These are phyloP conservation scores for Tolypocladium pustulatum DNA, from an alignment of 2,329 filamentous ascomycete genomes.

Conservation along the genomic window DNA sequence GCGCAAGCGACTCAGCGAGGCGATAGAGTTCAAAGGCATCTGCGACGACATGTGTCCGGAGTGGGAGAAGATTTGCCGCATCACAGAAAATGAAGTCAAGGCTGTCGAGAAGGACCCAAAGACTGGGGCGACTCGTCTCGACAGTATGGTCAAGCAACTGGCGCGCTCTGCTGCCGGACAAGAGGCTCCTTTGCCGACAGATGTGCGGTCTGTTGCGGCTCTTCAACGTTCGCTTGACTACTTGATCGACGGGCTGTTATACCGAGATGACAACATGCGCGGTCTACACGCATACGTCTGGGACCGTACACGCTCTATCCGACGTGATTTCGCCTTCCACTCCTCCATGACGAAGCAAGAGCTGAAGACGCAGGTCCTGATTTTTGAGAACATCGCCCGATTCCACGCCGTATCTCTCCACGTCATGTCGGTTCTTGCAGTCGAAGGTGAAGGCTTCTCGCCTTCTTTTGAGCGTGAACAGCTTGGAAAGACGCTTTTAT, in stretches of 20 bases:
- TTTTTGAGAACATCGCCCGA: constrained; percentile 54
- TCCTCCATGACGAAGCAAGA: constrained; percentile 48
- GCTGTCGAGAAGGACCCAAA: constrained; percentile 39
- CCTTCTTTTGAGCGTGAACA: constrained; percentile 60
- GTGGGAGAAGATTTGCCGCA: constrained; percentile 53
- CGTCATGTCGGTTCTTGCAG: constrained; percentile 46
- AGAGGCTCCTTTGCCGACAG: constrained; percentile 56
- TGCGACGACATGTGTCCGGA: constrained; percentile 62
- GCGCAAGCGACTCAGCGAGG: constrained; percentile 50
- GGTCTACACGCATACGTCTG: constrained; percentile 53
- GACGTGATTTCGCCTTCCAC: constrained; percentile 59
- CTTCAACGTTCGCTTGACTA: constrained; percentile 53
- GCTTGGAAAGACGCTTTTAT: constrained; percentile 53
- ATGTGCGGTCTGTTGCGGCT: constrained; percentile 50
- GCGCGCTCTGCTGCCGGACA: constrained; percentile 59
- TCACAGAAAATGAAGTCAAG: constrained; percentile 49
- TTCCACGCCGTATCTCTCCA: constrained; percentile 58
- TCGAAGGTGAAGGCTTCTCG: constrained; percentile 49
- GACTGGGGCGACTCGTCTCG: constrained; percentile 34
- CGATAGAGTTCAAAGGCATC: constrained; percentile 56
- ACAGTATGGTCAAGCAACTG: constrained; percentile 55
- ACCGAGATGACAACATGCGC: constrained; percentile 42
- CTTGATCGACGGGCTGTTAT: constrained; percentile 48
- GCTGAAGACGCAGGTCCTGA: constrained; percentile 48
- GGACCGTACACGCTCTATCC: constrained; percentile 57